phyloP scores from a whole-genome alignment of 495 filamentous ascomycete genomes.

The Daldinia grandis region DNA sequence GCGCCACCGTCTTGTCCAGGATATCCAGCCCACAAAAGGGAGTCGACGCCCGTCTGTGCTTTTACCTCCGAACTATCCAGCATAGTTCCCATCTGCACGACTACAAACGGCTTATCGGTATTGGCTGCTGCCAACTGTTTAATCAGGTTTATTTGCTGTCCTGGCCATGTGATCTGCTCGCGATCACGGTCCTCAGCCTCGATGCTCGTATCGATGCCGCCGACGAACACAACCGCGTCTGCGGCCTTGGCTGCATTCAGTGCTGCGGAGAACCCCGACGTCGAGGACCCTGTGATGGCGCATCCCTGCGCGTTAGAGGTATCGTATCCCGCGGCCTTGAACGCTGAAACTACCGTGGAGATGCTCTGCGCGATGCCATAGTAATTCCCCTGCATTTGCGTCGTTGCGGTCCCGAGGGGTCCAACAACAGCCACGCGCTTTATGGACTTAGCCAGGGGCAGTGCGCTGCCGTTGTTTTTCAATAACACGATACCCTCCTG shows the following conservation, averaged over 20 bases:
- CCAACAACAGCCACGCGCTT: slow-evolving; percentile 66
- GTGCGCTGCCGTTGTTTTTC: slow-evolving; percentile 64
- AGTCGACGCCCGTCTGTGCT: slow-evolving; percentile 56
- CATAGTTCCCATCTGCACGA: slow-evolving; percentile 62
- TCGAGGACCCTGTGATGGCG: slow-evolving; percentile 53
- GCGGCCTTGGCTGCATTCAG: slow-evolving; percentile 48
- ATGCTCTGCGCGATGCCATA: slow-evolving; percentile 64
- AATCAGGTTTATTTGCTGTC: slow-evolving; percentile 53
- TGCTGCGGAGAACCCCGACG: slow-evolving; percentile 48
- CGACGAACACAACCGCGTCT: slow-evolving; percentile 56
- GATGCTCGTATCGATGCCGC: slow-evolving; percentile 54
- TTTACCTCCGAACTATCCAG: slow-evolving; percentile 64
- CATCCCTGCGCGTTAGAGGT: slow-evolving; percentile 61
- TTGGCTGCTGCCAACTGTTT: slow-evolving; percentile 47
- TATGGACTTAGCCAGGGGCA: slow-evolving; percentile 56
- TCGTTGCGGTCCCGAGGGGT: slow-evolving; percentile 66
- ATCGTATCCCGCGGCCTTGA: slow-evolving; percentile 53
- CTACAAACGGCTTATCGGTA: slow-evolving; percentile 52
- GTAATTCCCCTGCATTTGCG: slow-evolving; percentile 70
- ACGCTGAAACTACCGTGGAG: slow-evolving; percentile 60
- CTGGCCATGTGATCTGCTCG: slow-evolving; percentile 54
- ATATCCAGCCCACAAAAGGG: slow-evolving; percentile 62
- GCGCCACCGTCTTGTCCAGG: slow-evolving; percentile 66
- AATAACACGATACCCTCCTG: slow-evolving; percentile 67
- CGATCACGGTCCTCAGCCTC: slow-evolving; percentile 55